Conservation (phyloP, 1,284 basidiomycete species). For the Tylopilus sp. region DNA sequence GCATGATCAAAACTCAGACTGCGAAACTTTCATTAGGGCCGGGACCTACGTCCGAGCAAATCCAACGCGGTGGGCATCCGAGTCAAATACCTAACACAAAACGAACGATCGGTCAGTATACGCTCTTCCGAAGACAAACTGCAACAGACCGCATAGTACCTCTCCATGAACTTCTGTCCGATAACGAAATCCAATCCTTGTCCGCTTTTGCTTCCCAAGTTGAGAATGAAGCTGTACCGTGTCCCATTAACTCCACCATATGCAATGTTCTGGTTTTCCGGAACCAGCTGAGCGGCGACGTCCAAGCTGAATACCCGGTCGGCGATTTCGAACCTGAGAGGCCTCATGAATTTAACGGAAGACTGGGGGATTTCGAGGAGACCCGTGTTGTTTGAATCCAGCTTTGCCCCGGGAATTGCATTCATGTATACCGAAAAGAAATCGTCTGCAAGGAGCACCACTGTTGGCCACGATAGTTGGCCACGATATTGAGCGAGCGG, state of each 20-base stretch:
- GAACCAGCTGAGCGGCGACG: slow-evolving; percentile 26
- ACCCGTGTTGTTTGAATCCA: slow-evolving; percentile 6
- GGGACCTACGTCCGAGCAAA: slow-evolving; percentile 28
- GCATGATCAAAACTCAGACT: not conserved
- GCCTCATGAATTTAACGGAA: slow-evolving; percentile 17
- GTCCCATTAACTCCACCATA: slow-evolving; percentile 11
- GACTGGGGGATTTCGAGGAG: slow-evolving; percentile 21
- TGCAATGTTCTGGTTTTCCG: slow-evolving; percentile 12
- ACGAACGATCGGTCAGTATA: not conserved
- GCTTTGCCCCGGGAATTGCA: slow-evolving; percentile 20
- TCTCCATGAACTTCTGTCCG: slow-evolving; percentile 31
- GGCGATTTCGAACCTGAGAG: slow-evolving; percentile 24
- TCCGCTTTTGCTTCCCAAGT: not conserved
- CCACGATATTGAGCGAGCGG: not conserved
- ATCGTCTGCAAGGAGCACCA: slow-evolving; percentile 21
- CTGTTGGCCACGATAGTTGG: slow-evolving; percentile 6
- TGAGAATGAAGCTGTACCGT: slow-evolving; percentile 17
- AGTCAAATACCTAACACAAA: slow-evolving; percentile 23
- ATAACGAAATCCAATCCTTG: slow-evolving; percentile 23
- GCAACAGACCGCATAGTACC: slow-evolving; percentile 19
- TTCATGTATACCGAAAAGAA: slow-evolving; percentile 18
- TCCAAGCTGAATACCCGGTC: slow-evolving; percentile 14
- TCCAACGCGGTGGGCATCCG: slow-evolving; percentile 20
- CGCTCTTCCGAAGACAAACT: not conserved
- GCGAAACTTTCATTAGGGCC: not conserved